Conservation (phyloP, 192 early-diverging fungal species). For the Neocallimastix lanati region DNA sequence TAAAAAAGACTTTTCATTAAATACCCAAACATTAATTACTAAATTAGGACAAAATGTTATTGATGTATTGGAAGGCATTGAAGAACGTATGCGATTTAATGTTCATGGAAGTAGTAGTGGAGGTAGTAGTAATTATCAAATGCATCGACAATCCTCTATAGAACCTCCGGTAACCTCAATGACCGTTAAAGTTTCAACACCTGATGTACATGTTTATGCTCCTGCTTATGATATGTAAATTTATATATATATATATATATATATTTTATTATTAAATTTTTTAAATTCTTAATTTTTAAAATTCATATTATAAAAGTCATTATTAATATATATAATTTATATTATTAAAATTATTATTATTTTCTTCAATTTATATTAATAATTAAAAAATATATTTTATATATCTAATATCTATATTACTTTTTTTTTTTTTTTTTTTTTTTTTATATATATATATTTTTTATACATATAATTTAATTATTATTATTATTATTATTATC, state of each 20-base stretch:
- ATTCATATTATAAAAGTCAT: too few species aligned
- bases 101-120: constrained; percentile 75
- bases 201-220: constrained; percentile 4
- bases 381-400: too few species aligned
- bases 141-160: background rate
- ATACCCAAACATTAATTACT: background rate
- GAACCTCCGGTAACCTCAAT: background rate
- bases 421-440: too few species aligned
- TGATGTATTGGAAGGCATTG: background rate
- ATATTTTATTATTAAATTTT: too few species aligned
- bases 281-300: too few species aligned
- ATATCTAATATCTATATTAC: too few species aligned
- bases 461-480: too few species aligned
- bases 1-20: background rate
- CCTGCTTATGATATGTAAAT: background rate
- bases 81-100: constrained; percentile 40
- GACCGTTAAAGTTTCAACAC: constrained; percentile 35
- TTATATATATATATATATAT: constrained; percentile 1
- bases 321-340: too few species aligned
- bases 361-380: too few species aligned
- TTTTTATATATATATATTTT: too few species aligned
- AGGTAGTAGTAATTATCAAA: background rate
- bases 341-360: too few species aligned
- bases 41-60: background rate
- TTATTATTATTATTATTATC: too few species aligned